Base-by-base conservation (phyloP, 73 alveolate genomes). In the Paramecium caudatum region DNA sequence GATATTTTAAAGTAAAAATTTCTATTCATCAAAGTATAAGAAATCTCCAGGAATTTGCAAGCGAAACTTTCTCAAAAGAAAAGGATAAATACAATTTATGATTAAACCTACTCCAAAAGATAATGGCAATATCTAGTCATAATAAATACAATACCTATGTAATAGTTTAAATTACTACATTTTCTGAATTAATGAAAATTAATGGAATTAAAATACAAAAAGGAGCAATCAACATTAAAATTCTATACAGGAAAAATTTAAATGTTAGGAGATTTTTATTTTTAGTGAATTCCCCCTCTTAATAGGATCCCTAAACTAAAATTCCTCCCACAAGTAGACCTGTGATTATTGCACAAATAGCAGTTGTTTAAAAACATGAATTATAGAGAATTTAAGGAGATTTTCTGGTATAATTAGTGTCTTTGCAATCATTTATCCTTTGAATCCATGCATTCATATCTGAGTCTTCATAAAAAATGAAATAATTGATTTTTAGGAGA, bases 21-120 rank as follows among this genome's bases (percentile, higher is more conserved):
- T 55, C 32, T 43, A 27, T 23, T 55, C 1, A 10, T 23, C 9
- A 1, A 55, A 23, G 37, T 17, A 65, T 10, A 65, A 23, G 37
- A 65, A 33, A 16, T 65, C 83, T 65, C 83, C 83, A 32, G 47
- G 47, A 0, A 65, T 34, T 65, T 65, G 37, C 15, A 65, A 65
- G n/a, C 33, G 10, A 34, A 32, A 65, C 33, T 32, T 65, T 65
- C 49, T 65, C 15, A 65, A 10, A 32, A 65, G 83, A 65, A 12
- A 15, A 16, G 83, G 83, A 65, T 3, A 65, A 4, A 13, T 34
- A 25, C 49, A 36, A 15, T 27, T 65, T 1, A 65, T 4, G 7
- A 65, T 65, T 17, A 65, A 65, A 32, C 83, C 83, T 32, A 33
- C 83, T 12, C 47, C 49, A 15, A 65, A 65, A 15, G 61, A 27